These are phyloP conservation scores for Apiotrichum gamsii DNA, from an alignment of 1,284 basidiomycete species.

Conservation along the genomic window DNA sequence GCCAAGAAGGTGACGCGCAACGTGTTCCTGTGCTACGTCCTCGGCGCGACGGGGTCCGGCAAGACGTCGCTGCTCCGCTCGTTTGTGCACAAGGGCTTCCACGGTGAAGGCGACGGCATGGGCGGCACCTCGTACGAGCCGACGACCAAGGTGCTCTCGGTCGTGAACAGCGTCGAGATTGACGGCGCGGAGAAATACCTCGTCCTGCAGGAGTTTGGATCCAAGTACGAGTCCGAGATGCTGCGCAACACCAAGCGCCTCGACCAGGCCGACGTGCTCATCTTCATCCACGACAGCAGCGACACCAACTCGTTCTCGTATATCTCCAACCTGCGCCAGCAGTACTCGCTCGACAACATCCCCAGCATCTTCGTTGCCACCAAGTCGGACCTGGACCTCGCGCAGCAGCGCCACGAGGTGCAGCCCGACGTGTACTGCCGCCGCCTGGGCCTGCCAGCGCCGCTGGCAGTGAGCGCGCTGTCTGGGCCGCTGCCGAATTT, in stretches of 20 bases:
- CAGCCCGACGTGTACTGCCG: constrained; percentile 96
- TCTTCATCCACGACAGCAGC: constrained; percentile 94
- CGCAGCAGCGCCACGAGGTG: constrained; percentile 94
- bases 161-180: constrained; percentile 92
- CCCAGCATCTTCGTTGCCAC: constrained; percentile 97
- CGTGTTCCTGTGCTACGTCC: constrained; percentile 86
- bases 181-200: constrained; percentile 93
- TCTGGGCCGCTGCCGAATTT: constrained; percentile 51
- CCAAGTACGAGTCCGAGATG: constrained; percentile 85
- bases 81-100: constrained; percentile 73
- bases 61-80: constrained; percentile 82
- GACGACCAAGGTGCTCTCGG: constrained; percentile 80
- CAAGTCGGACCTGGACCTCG: constrained; percentile 94
- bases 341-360: constrained; percentile 88
- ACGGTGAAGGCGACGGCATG: constrained; percentile 29
- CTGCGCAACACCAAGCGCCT: constrained; percentile 84
- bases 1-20: constrained; percentile 81
- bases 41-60: constrained; percentile 91
- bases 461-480: constrained; percentile 83
- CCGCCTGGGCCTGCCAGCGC: constrained; percentile 73
- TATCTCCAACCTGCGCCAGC: constrained; percentile 95
- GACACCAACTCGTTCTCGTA: constrained; percentile 99
- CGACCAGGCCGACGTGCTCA: constrained; percentile 85
- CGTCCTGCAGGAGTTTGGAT: constrained; percentile 94
- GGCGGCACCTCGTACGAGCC: constrained; percentile 63